Evolutionary conservation across 2,329 filamentous ascomycete species (phyloP), one percentile per base, ranked within the genome.

Genomic region (Nemania sp.): DNA sequence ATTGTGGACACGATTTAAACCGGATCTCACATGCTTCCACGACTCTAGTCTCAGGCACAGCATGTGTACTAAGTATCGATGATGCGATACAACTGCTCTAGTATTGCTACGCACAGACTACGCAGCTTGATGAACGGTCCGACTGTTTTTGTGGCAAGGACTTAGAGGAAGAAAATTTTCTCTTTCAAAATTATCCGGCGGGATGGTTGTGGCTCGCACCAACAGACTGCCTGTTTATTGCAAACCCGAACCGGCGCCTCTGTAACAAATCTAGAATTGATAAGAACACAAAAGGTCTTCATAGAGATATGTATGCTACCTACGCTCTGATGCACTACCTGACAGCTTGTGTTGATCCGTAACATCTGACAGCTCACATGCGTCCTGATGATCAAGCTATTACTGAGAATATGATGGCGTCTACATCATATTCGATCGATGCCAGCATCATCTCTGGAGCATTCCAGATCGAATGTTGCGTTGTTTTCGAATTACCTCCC

Each of bases 381-480:
- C 45, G 43, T 12, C 10, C 13, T 18, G 11, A 35, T 45, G 18
- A 21, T 29, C n/a, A 49, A 45, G 51, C 15, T 29, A 54, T 40
- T 50, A 54, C 48, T 50, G 45, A 50, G 46, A 35, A 20, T 34
- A 48, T 29, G 25, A 7, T 42, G 20, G 50, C 48, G 56, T 25
- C 56, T 43, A 42, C n/a, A n/a, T n/a, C n/a, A n/a, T 21, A 3
- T 54, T 49, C 51, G 50, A 59, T 51, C 51, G 57, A 54, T 39
- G 37, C 50, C 57, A 29, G 40, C 45, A 54, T 54, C 45, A 42
- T 45, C 9, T 21, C 37, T 29, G 4, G 25, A 29, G 7, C 4
- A 7, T 3, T 29, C 25, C 4, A 29, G 25, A 29, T 29, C 25
- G 25, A 29, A 29, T 29, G 25, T 3, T 29, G 7, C 25, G 25